A percentile compares a stretch with the other conserved stretches of the same genome.
These are phyloP conservation scores for Phylloporus rhodoxanthus DNA, from an alignment of 768 basidiomycete genomes.

Conservation along the genomic window DNA sequence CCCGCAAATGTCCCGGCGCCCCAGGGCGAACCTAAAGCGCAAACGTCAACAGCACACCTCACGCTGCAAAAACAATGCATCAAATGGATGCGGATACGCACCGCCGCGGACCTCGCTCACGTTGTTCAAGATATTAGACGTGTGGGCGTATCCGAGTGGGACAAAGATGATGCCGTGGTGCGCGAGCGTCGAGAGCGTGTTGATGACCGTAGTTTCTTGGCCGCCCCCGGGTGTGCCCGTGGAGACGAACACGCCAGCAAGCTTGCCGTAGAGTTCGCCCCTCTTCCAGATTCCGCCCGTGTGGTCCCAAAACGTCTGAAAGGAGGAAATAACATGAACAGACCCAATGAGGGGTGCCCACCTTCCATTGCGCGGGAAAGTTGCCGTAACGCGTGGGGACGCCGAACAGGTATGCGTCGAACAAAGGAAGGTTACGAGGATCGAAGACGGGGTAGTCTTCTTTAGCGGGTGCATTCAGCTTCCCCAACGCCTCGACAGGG, in stretches of 20 bases:
- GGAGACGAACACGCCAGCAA: slow-evolving; percentile 67
- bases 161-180: slow-evolving; percentile 74
- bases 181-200: slow-evolving; percentile 48
- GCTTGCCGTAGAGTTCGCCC: slow-evolving; percentile 67
- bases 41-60: not conserved
- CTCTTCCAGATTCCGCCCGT: slow-evolving; percentile 61
- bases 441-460: slow-evolving; percentile 64
- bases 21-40: slow-evolving; percentile 58
- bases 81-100: slow-evolving; percentile 23
- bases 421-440: slow-evolving; percentile 47
- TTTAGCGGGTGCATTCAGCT: slow-evolving; percentile 70
- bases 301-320: slow-evolving; percentile 66
- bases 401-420: slow-evolving; percentile 73
- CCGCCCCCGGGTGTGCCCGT: slow-evolving; percentile 74
- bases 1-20: slow-evolving; percentile 65
- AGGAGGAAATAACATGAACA: not conserved
- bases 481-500: slow-evolving; percentile 53
- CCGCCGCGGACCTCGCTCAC: slow-evolving; percentile 53
- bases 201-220: slow-evolving; percentile 59
- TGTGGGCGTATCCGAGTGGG: slow-evolving; percentile 62
- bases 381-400: slow-evolving; percentile 78
- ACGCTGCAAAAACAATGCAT: not conserved
- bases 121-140: slow-evolving; percentile 39
- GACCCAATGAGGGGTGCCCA: slow-evolving; percentile 17
- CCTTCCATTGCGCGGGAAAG: slow-evolving; percentile 78